Base-by-base conservation (phyloP, 345 rosid genomes). In the Brassica cretica region DNA sequence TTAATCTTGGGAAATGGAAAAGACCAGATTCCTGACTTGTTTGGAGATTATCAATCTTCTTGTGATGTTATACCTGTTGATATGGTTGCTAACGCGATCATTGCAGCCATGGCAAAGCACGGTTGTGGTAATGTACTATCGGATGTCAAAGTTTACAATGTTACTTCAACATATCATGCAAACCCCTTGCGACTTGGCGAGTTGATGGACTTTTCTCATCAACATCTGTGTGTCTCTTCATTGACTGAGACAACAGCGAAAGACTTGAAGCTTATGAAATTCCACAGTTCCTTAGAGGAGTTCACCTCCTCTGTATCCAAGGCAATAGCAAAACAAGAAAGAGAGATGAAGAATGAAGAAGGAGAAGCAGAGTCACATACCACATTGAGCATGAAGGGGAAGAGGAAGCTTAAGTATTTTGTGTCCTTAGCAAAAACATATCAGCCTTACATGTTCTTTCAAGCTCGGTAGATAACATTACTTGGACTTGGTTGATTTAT, bases 1-100 rank as follows among this genome's bases (percentile, higher is more conserved):
- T 2, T 87, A 4, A 53, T 87, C n/a, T 18, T 84, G 18, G 71
- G 75, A 30, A 73, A 83, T 7, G 87, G 71, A 2, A 84, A 85
- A 68, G 80, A 83, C 16, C 81, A 75, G 64, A 78, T 85, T 64
- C 65, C 84, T 1, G 79, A 32, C 6, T 68, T 82, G 5, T 33
- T 35, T 7, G 86, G 25, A 18, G 66, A 87, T 64, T 82, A 68
- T 14, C 6, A 76, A 27, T 49, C 68, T 3, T 37, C 76, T 4
- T 0, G 74, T 0, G 85, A 87, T 33, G 8, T 84, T 27, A 78
- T 61, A 66, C 82, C 78, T 73, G 82, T 78, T 32, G 80, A 80
- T 60, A 75, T 70, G 83, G 61, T 75, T 37, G 83, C 1, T 8
- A 80, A 80, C 32, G 76, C 76, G 5, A 10, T 72, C 44, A 68